Base-by-base conservation (phyloP, 192 early-diverging fungal species). In the Linnemannia elongata region DNA sequence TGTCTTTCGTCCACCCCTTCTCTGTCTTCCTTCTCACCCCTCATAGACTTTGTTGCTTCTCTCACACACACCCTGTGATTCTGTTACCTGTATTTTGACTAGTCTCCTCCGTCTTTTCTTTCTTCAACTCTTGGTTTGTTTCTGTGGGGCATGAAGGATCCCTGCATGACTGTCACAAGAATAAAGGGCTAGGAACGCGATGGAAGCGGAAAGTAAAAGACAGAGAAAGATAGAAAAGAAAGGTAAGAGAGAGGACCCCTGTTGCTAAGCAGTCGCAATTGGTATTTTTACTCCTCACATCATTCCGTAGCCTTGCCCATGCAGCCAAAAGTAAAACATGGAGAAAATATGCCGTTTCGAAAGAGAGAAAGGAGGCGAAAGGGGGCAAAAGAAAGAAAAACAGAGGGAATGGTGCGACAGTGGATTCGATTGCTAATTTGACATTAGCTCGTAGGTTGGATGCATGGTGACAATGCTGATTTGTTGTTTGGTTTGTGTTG, bases 311-410 rank as follows among this genome's bases (percentile, higher is more conserved):
- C 22, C n/a, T 30, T 13, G 30, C 30, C 20, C 18, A 52, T 33
- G 30, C 10, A 66, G 8, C 22, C 12, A 30, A 66, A 66, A 13
- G 1, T 8, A 60, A 60, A 60, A 20, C 49, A 60, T n/a, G 55
- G 55, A n/a, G 60, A 66, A 12, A 66, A 66, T 13, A 33, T 66
- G 60, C 12, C 60, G 60, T 66, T 66, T 66, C 60, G 60, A 66
- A 66, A 33, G 1, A 33, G 9, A 63, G 12, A 63, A 33, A 24
- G 1, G 30, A 63, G 24, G 6, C 30, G 27, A 13, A 33, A 13
- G 27, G 12, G 10, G n/a, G 57, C 20, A 57, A 63, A 30, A 63
- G 57, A 63, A 63, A 33, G 0, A 60, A 66, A 33, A 27, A 66
- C 9, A 66, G 1, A 57, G 24, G 20, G 27, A 66, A 27, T 66